A percentile compares a stretch with the other conserved stretches of the same genome.
Evolutionary conservation across 345 rosid species (phyloP).

Genomic region (Microthlaspi erraticum): DNA sequence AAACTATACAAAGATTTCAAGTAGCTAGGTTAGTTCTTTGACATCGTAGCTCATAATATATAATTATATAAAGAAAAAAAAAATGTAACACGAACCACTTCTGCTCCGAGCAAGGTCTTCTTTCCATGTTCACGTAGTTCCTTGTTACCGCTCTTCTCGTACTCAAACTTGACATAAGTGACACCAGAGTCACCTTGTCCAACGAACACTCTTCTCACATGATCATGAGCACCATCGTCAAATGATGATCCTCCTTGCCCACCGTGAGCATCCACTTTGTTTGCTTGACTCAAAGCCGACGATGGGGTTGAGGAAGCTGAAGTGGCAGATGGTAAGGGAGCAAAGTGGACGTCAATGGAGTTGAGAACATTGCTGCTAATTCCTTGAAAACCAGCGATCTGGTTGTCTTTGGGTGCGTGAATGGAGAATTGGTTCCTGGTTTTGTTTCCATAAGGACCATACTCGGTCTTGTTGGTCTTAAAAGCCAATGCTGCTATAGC

Average conservation of each 20-base stretch:
- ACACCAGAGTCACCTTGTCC: constrained; percentile 46
- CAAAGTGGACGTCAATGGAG: constrained; percentile 43
- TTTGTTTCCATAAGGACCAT: constrained; percentile 46
- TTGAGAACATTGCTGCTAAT: constrained; percentile 38
- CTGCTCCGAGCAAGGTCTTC: constrained; percentile 35
- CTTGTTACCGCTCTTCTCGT: constrained; percentile 32
- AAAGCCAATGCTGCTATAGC: constrained; percentile 43
- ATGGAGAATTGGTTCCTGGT: constrained; percentile 33
- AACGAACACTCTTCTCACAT: constrained; percentile 41
- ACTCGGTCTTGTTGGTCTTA: constrained; percentile 39
- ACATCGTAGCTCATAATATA: background rate
- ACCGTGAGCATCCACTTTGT: constrained; percentile 45
- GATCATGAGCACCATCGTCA: constrained; percentile 47
- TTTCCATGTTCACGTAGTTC: constrained; percentile 39
- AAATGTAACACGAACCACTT: constrained; percentile 30
- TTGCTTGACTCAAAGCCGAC: constrained; percentile 22
- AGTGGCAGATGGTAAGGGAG: constrained; percentile 27
- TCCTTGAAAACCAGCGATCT: constrained; percentile 46
- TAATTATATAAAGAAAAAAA: no score
- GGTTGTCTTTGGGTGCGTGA: constrained; percentile 43
- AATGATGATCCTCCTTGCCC: constrained; percentile 42
- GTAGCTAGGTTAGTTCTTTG: background rate
- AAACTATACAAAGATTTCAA: constrained; percentile 31
- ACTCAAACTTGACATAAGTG: constrained; percentile 42
- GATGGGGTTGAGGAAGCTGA: constrained; percentile 24